phyloP scores from a whole-genome alignment of 192 early-diverging fungal species.

The Coemansia sp. region DNA sequence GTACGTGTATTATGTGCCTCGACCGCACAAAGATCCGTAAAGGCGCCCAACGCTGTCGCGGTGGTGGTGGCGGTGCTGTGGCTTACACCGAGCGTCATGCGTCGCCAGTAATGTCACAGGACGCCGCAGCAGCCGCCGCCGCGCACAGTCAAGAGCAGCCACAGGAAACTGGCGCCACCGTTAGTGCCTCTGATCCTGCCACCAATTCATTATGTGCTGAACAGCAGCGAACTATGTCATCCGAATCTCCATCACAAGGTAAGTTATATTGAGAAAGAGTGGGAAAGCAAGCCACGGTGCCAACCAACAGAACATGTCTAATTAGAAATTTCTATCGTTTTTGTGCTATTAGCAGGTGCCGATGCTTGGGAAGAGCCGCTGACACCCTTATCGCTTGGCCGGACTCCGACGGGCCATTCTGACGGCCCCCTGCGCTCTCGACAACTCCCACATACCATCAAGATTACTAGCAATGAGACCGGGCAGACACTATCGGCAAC shows the following conservation, averaged over 20 bases:
- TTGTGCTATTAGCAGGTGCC: background rate
- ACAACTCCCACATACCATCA: background rate
- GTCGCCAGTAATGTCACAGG: slow-evolving; percentile 1
- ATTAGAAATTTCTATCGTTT: background rate
- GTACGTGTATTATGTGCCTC: slow-evolving; percentile 30
- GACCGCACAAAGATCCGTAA: slow-evolving; percentile 29
- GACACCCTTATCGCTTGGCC: background rate
- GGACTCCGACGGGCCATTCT: background rate
- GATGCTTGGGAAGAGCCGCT: background rate
- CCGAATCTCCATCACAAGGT: slow-evolving; percentile 2
- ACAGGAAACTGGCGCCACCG: background rate
- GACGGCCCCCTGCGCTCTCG: background rate
- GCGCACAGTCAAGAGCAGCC: background rate
- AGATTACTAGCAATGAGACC: background rate
- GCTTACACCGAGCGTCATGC: background rate
- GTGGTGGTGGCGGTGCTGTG: slow-evolving; percentile 2
- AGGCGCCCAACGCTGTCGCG: background rate
- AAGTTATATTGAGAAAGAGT: background rate
- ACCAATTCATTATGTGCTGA: background rate
- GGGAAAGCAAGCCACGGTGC: background rate
- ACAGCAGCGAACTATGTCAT: background rate
- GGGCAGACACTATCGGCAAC: background rate
- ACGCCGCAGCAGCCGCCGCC: background rate
- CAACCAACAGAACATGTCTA: background rate
- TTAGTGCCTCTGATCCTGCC: slow-evolving; percentile 1